Percentiles rank a stretch among this genome's conserved stretches.
phyloP scores from a whole-genome alignment of 2,329 filamentous ascomycete species.

The Stachybotrys chartarum region DNA sequence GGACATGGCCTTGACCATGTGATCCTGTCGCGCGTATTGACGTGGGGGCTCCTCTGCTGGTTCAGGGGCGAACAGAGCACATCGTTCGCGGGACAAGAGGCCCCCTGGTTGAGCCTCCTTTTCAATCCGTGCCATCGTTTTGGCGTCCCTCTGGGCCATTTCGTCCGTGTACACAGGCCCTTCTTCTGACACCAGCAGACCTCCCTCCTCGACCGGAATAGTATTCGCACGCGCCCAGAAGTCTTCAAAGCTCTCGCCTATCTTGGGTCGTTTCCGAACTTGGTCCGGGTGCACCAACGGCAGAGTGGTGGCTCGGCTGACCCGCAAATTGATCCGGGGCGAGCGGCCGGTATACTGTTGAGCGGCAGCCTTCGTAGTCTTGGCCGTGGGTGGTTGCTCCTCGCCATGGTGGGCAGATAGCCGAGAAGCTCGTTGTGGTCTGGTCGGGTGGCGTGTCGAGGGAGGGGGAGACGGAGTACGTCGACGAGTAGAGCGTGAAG shows the following conservation, averaged over 20 bases:
- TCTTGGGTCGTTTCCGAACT: conserved; percentile 43
- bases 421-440: conserved; percentile 36
- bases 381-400: conserved; percentile 6
- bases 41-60: conserved; percentile 63
- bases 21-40: conserved; percentile 83
- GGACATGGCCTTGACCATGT: conserved; percentile 70
- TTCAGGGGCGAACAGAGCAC: conserved; percentile 68
- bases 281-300: conserved; percentile 55
- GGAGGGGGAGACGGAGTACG: conserved; percentile 33
- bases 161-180: conserved; percentile 51
- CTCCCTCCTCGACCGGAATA: conserved; percentile 51
- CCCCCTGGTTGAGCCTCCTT: conserved; percentile 69
- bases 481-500: conserved; percentile 27
- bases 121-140: conserved; percentile 61
- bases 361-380: conserved; percentile 5
- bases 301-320: conserved; percentile 30
- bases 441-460: conserved; percentile 30
- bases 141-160: conserved; percentile 60
- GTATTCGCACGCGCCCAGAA: conserved; percentile 44
- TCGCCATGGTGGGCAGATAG: conserved; percentile 20
- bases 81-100: conserved; percentile 61
- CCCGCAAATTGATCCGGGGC: conserved; percentile 42
- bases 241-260: conserved; percentile 49
- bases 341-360: conserved; percentile 20
- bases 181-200: conserved; percentile 48